Evolutionary conservation across 768 basidiomycete genomes (phyloP), one percentile per base, ranked within the genome.

Genomic region (Mycena filopes): DNA sequence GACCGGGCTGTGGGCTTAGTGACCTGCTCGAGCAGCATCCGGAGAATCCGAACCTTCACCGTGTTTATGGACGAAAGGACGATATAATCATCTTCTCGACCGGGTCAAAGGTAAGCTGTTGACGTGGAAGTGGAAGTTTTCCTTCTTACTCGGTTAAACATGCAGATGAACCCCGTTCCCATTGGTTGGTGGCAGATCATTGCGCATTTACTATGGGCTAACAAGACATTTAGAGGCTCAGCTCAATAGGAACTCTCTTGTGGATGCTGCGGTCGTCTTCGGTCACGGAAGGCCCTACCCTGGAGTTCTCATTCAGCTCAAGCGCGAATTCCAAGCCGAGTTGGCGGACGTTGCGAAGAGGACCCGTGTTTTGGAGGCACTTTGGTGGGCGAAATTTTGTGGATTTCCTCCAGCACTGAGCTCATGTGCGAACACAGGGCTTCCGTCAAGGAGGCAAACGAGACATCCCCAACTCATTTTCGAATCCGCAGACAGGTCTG

Each of bases 391-490:
- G 36, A 36, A n/a, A n/a, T n/a, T n/a, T n/a, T n/a, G n/a, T n/a
- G n/a, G n/a, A n/a, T n/a, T n/a, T n/a, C n/a, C n/a, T n/a, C n/a
- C n/a, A n/a, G n/a, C n/a, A n/a, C n/a, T n/a, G n/a, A n/a, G n/a
- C n/a, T n/a, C n/a, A n/a, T n/a, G n/a, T n/a, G n/a, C n/a, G n/a
- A n/a, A n/a, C n/a, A n/a, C n/a, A n/a, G n/a, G n/a, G n/a, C n/a
- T n/a, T n/a, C n/a, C n/a, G 54, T 66, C 7, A 38, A 66, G 16
- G 51, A 41, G 12, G 46, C 28, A 16, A 66, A 66, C 41, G 41
- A 49, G 20, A 49, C 36, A 16, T 33, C 58, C 0, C 51, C 58
- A 0, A 36, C 58, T 1, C 58, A 66, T 38, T 49, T 48, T 13
- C 65, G 45, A 9, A 60, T 66, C 7, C 38, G 36, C 0, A 31